Evolutionary conservation across 805 yeast species (phyloP), one percentile per base, ranked within the genome.

Genomic region (Cyberlindnera sargentensis): DNA sequence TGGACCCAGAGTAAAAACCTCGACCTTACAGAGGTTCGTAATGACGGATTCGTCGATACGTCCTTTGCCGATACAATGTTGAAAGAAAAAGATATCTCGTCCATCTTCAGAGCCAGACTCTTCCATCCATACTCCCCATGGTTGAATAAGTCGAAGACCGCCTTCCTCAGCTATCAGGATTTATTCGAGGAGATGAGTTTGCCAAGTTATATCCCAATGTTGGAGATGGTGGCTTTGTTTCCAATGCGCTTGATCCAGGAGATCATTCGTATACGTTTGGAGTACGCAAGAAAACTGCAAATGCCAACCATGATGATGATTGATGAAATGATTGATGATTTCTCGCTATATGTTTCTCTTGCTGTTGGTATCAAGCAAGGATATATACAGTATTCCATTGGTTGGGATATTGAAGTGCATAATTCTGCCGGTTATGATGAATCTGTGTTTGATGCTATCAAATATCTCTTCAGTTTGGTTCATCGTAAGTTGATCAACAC

Each of bases 261-360:
- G 54, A 75, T 87, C 41, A 82, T 90, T 36, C 73, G 74, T 31
- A 75, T 85, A 35, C 73, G 97, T 51, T 67, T 91, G 37, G 68
- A 73, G 2, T 89, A 86, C 59, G 95, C 97, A 3, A 72, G 76
- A 60, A 84, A 83, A 56, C 65, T 91, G 39, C 78, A 75, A 41
- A 84, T 83, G 54, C 96, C 96, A 2, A 89, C 97, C 0, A 78
- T 90, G 80, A 84, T 88, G 89, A 86, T 88, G 82, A 86, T 93
- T 52, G 99, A 93, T 62, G 96, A 91, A 64, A 83, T 88, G 75
- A 76, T 91, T 47, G 89, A 79, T 37, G 95, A 88, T 60, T 84
- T 91, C 59, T 81, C 81, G 51, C 73, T 81, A 2, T 88, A 87
- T 58, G 76, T 91, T 44, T 73, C 76, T 39, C 67, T 89, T 31